Evolutionary conservation across 352 stramenopile genomes (phyloP).

Genomic region (Globisporangium alternatum): DNA sequence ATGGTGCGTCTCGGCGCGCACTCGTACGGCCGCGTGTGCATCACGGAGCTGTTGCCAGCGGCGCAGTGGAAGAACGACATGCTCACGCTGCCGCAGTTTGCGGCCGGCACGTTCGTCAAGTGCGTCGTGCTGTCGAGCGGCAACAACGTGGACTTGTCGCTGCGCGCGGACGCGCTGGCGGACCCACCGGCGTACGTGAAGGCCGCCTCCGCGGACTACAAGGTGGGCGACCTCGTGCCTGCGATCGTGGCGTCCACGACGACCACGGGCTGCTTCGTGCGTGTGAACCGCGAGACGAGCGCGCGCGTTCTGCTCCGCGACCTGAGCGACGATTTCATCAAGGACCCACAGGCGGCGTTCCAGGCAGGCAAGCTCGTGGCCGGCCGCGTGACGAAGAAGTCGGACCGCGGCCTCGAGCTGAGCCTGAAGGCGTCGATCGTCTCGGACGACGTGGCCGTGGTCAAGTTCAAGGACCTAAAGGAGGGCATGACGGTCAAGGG

Average conservation of each 20-base stretch:
- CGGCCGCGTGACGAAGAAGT: slow-evolving; percentile 91
- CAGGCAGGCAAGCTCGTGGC: slow-evolving; percentile 92
- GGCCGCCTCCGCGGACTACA: slow-evolving; percentile 29
- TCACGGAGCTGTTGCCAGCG: slow-evolving; percentile 66
- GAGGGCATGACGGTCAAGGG: slow-evolving; percentile 92
- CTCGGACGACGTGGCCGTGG: slow-evolving; percentile 78
- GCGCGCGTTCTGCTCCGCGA: slow-evolving; percentile 93
- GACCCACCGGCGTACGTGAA: slow-evolving; percentile 57
- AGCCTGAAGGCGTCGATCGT: slow-evolving; percentile 94
- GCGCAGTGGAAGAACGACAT: slow-evolving; percentile 70
- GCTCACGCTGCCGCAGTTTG: slow-evolving; percentile 62
- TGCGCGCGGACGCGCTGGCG: slow-evolving; percentile 58
- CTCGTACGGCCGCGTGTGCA: slow-evolving; percentile 75
- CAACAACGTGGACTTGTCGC: slow-evolving; percentile 69
- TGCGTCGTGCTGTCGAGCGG: slow-evolving; percentile 67
- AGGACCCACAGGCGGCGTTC: slow-evolving; percentile 88
- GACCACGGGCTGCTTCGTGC: slow-evolving; percentile 93
- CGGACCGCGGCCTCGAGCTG: slow-evolving; percentile 84
- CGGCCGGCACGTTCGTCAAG: slow-evolving; percentile 59
- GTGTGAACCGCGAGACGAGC: slow-evolving; percentile 83
- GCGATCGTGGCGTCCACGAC: slow-evolving; percentile 91
- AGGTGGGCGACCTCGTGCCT: slow-evolving; percentile 86
- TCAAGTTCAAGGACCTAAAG: slow-evolving; percentile 90
- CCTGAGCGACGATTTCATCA: slow-evolving; percentile 94
- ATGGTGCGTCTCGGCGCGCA: slow-evolving; percentile 84